Evolutionary conservation across 1,139 yeast genomes (phyloP).

Genomic region (Taphrina pruni): DNA sequence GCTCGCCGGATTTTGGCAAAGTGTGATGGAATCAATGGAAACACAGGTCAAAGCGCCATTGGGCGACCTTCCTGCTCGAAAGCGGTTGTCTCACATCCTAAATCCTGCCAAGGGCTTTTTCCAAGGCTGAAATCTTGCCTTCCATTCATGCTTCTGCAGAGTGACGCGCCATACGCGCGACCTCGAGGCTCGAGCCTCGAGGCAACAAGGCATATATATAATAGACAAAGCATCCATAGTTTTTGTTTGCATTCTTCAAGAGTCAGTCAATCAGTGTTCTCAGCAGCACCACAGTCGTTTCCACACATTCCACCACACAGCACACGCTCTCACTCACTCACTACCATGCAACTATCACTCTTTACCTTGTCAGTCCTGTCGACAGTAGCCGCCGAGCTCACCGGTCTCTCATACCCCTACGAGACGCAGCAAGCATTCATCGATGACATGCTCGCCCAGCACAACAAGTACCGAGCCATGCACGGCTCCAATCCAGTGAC

Average conservation of each 20-base stretch:
- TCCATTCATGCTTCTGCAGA: background rate
- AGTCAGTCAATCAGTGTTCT: background rate
- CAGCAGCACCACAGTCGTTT: slow-evolving; percentile 4
- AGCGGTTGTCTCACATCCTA: slow-evolving; percentile 20
- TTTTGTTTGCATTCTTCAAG: background rate
- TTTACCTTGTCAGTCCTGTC: slow-evolving; percentile 40
- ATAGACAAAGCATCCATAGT: slow-evolving; percentile 1
- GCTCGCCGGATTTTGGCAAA: slow-evolving; percentile 4
- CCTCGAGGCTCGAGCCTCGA: background rate
- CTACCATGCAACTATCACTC: slow-evolving; percentile 13
- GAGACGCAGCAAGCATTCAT: slow-evolving; percentile 47
- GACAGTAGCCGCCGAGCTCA: slow-evolving; percentile 44
- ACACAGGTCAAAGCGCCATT: background rate
- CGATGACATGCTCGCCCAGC: slow-evolving; percentile 57
- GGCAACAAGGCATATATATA: slow-evolving; percentile 2
- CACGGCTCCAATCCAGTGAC: slow-evolving; percentile 63
- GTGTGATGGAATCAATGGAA: background rate
- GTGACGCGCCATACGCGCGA: background rate
- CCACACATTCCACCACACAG: background rate
- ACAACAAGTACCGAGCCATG: slow-evolving; percentile 65
- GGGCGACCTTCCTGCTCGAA: slow-evolving; percentile 12
- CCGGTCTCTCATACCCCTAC: slow-evolving; percentile 46
- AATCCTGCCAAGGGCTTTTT: slow-evolving; percentile 5
- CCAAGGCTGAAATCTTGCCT: background rate
- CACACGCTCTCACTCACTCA: slow-evolving; percentile 9